phyloP scores from a whole-genome alignment of 352 stramenopile genomes.

The Nannochloropsis limnetica region DNA sequence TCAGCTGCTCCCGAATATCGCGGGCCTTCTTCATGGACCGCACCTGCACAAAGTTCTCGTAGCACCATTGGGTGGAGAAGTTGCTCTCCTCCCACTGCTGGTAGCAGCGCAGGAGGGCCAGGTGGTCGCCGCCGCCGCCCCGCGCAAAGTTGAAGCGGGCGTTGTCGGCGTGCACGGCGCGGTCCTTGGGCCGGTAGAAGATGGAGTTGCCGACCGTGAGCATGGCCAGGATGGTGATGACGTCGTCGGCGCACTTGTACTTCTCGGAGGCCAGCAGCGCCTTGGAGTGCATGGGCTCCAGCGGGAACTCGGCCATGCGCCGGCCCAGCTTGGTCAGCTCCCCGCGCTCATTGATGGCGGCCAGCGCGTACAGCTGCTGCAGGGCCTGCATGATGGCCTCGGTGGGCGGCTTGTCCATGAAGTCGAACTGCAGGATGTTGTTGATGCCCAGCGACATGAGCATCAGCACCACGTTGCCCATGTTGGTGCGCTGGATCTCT shows the following conservation, averaged over 20 bases:
- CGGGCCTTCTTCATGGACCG: constrained; percentile 90
- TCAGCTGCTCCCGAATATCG: constrained; percentile 97
- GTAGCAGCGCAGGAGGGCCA: constrained; percentile 91
- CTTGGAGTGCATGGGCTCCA: constrained; percentile 89
- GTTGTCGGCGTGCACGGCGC: constrained; percentile 95
- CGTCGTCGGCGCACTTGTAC: constrained; percentile 78
- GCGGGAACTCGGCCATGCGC: constrained; percentile 88
- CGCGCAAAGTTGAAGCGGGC: constrained; percentile 94
- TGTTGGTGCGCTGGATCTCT: constrained; percentile 94
- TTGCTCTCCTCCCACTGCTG: constrained; percentile 95
- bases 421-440: constrained; percentile 98
- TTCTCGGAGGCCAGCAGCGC: constrained; percentile 76
- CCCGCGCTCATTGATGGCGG: constrained; percentile 94
- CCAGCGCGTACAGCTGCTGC: constrained; percentile 96
- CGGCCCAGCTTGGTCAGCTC: constrained; percentile 90
- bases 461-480: constrained; percentile 93
- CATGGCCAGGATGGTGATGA: constrained; percentile 94
- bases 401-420: constrained; percentile 96
- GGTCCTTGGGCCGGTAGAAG: constrained; percentile 98
- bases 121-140: constrained; percentile 91
- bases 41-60: constrained; percentile 92
- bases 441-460: constrained; percentile 99
- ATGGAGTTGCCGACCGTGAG: constrained; percentile 93
- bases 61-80: constrained; percentile 86
- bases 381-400: constrained; percentile 95